Conservation (phyloP, 108 stramenopile genomes). For the Nannochloropsis salina region DNA sequence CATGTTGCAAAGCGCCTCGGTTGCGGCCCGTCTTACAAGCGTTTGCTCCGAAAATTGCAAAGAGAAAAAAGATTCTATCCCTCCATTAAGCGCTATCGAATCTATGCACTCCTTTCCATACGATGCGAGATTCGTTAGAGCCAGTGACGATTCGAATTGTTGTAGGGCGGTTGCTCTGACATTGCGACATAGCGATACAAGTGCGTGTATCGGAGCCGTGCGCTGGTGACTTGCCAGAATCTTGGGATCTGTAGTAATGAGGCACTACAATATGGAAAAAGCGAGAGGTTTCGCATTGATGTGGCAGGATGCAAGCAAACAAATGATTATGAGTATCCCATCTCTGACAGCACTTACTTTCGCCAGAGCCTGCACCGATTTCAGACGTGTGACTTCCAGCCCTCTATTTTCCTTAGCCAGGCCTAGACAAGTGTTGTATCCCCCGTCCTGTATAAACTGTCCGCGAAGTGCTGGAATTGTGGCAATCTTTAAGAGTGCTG, state of each 20-base stretch:
- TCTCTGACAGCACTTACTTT: not conserved
- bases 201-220: not conserved
- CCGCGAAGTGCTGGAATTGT: not conserved
- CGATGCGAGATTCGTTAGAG: not conserved
- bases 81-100: not conserved
- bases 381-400: not conserved
- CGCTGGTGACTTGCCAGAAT: not conserved
- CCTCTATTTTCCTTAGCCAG: not conserved
- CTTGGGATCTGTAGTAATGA: not conserved
- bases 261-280: not conserved
- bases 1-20: constrained; percentile 17
- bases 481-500: not conserved
- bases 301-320: too few species aligned
- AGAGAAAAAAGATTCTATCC: not conserved
- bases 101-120: not conserved
- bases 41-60: not conserved
- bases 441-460: not conserved
- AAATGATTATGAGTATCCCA: too few species aligned
- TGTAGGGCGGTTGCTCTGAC: not conserved
- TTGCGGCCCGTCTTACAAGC: not conserved
- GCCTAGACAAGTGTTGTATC: constrained; percentile 14
- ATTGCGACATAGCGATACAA: not conserved
- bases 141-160: not conserved
- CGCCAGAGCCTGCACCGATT: constrained; percentile 2
- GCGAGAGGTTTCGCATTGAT: not conserved